phyloP scores from a whole-genome alignment of 148 eudicot species.

The Silene latifolia region DNA sequence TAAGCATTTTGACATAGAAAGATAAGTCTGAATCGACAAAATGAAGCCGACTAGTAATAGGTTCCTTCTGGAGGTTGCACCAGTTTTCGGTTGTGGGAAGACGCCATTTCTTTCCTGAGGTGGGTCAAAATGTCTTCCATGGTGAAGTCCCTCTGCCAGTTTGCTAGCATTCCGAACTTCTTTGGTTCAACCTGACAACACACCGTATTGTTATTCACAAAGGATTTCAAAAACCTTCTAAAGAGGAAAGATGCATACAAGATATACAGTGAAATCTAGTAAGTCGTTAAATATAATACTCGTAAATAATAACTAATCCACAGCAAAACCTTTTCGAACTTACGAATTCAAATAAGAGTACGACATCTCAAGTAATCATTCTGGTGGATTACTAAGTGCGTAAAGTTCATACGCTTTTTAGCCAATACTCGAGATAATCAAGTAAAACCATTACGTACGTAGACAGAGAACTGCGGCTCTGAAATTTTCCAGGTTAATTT shows the following conservation, averaged over 20 bases:
- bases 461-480: neutral
- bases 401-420: neutral
- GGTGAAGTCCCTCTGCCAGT: slow-evolving; percentile 54
- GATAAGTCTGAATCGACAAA: neutral
- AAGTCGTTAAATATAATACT: too few relatives aligned
- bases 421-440: neutral
- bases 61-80: slow-evolving; percentile 64
- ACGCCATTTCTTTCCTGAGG: slow-evolving; percentile 57
- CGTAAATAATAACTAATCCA: too few relatives aligned
- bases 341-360: neutral
- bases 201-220: neutral
- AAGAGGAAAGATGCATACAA: neutral
- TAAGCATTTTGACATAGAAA: slow-evolving; percentile 15
- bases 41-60: slow-evolving; percentile 31
- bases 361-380: neutral
- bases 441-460: neutral
- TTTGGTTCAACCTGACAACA: slow-evolving; percentile 50
- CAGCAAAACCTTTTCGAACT: neutral
- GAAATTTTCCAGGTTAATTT: neutral
- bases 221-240: neutral
- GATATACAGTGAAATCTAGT: too few relatives aligned
- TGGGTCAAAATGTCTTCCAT: slow-evolving; percentile 61
- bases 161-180: slow-evolving; percentile 51
- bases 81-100: slow-evolving; percentile 52
- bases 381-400: neutral